Percentiles rank a stretch among this genome's conserved stretches.
phyloP scores from a whole-genome alignment of 225 moss, liverwort and hornwort species.

The Pseudoscleropodium purum region DNA sequence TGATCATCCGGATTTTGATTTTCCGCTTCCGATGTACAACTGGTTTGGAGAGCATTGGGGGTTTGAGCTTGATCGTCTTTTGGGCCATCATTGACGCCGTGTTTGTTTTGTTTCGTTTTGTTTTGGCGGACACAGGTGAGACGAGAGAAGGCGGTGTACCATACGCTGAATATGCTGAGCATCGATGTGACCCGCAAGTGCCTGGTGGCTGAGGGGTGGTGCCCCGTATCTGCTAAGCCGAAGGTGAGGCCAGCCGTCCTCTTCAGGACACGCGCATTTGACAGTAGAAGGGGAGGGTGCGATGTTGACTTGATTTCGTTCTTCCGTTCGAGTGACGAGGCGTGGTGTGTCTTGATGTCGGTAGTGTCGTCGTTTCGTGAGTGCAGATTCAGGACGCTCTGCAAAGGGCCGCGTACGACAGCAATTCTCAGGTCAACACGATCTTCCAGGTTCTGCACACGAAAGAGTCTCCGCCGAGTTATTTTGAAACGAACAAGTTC shows the following conservation, averaged over 20 bases:
- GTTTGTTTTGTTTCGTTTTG: not conserved
- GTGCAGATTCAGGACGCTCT: slow-evolving; percentile 96
- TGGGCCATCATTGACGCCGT: not conserved
- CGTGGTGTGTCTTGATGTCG: not conserved
- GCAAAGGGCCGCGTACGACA: slow-evolving; percentile 85
- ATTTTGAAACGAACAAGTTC: slow-evolving; percentile 94
- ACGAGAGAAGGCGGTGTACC: slow-evolving; percentile 95
- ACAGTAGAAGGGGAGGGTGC: not conserved
- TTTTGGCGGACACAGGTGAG: slow-evolving; percentile 38
- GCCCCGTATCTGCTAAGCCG: slow-evolving; percentile 82
- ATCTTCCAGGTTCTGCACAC: slow-evolving; percentile 91
- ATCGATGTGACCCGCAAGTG: slow-evolving; percentile 98
- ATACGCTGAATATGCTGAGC: slow-evolving; percentile 90
- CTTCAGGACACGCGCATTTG: not conserved
- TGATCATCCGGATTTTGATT: not conserved
- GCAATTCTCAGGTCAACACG: slow-evolving; percentile 95
- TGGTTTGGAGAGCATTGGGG: too few relatives aligned
- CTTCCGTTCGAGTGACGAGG: not conserved
- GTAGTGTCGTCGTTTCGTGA: not conserved
- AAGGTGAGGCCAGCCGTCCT: slow-evolving; percentile 27
- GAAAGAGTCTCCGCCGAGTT: slow-evolving; percentile 86
- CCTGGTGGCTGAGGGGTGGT: slow-evolving; percentile 97
- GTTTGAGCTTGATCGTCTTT: not conserved
- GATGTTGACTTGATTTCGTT: not conserved
- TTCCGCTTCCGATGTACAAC: not conserved